phyloP scores from a whole-genome alignment of 768 basidiomycete species.

The Psilocybe tampanensis region DNA sequence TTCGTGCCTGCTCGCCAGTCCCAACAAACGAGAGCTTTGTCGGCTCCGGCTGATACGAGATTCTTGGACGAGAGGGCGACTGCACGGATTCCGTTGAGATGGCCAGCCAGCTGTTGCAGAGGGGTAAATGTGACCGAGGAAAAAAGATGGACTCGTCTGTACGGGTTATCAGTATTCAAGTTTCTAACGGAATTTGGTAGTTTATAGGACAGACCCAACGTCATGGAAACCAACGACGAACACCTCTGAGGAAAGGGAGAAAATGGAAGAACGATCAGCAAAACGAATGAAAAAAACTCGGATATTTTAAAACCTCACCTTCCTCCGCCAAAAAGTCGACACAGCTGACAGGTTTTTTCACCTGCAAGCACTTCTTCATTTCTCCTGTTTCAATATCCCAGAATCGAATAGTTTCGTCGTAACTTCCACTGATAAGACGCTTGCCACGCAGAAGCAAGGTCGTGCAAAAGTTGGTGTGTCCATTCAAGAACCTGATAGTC shows the following conservation, averaged over 20 bases:
- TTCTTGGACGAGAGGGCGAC: slow-evolving; percentile 85
- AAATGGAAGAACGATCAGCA: neutral
- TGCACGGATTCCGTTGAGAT: slow-evolving; percentile 88
- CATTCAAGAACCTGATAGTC: slow-evolving; percentile 73
- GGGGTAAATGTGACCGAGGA: slow-evolving; percentile 85
- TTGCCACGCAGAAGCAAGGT: slow-evolving; percentile 68
- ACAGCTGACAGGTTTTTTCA: slow-evolving; percentile 91
- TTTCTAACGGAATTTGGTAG: slow-evolving; percentile 20
- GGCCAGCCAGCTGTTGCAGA: slow-evolving; percentile 81
- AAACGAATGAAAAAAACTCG: neutral
- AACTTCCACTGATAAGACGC: slow-evolving; percentile 84
- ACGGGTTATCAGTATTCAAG: neutral
- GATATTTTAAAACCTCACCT: slow-evolving; percentile 43
- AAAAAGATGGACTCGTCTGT: slow-evolving; percentile 85
- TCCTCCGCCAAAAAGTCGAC: slow-evolving; percentile 85
- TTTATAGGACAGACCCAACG: slow-evolving; percentile 57
- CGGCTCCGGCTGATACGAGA: slow-evolving; percentile 82
- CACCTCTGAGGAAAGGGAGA: slow-evolving; percentile 78
- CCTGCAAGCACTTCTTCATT: slow-evolving; percentile 73
- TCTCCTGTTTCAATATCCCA: slow-evolving; percentile 77
- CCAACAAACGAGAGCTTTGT: slow-evolving; percentile 82
- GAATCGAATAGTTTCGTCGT: slow-evolving; percentile 91
- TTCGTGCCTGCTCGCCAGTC: slow-evolving; percentile 90
- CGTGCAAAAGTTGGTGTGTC: slow-evolving; percentile 89
- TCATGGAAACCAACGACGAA: slow-evolving; percentile 94